phyloP scores from a whole-genome alignment of 129 eudicot species.

The Escallonia herrerae region DNA sequence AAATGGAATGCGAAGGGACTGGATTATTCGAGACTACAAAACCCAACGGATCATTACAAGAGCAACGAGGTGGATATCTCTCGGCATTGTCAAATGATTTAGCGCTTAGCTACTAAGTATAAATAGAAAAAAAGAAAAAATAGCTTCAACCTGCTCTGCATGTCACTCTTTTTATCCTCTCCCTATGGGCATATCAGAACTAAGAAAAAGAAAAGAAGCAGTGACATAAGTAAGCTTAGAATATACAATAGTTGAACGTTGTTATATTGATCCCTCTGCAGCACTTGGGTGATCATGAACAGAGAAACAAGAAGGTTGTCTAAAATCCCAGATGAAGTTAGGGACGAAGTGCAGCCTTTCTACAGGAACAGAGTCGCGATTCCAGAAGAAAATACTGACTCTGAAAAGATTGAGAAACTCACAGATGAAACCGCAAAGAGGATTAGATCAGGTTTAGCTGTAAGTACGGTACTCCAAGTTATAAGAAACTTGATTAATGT shows the following conservation, averaged over 20 bases:
- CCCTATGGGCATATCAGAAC: not conserved
- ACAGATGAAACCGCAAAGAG: constrained; percentile 53
- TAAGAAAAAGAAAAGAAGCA: not conserved
- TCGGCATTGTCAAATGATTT: too few relatives aligned
- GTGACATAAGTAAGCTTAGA: not conserved
- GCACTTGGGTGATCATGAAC: constrained; percentile 94
- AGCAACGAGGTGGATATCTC: constrained; percentile 65
- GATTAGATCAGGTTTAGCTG: constrained; percentile 67
- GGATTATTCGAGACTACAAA: constrained; percentile 65
- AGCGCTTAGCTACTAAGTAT: too few relatives aligned
- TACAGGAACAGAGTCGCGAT: constrained; percentile 52
- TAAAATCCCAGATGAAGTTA: constrained; percentile 92
- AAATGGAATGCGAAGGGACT: constrained; percentile 85
- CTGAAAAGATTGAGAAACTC: constrained; percentile 65
- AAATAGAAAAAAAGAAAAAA: too few relatives aligned
- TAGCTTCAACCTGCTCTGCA: too few relatives aligned
- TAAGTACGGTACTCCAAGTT: constrained; percentile 21
- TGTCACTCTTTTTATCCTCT: too few relatives aligned
- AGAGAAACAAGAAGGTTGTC: constrained; percentile 82
- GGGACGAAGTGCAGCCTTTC: constrained; percentile 58
- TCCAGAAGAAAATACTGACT: constrained; percentile 30
- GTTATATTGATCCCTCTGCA: constrained; percentile 10
- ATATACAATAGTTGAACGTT: not conserved
- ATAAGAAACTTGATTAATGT: not conserved
- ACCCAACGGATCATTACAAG: constrained; percentile 55